Percentiles rank a stretch among this genome's conserved stretches.
These are phyloP conservation scores for Ophiostoma himal-ulmi DNA, from an alignment of 2,329 filamentous ascomycete genomes.

Conservation along the genomic window DNA sequence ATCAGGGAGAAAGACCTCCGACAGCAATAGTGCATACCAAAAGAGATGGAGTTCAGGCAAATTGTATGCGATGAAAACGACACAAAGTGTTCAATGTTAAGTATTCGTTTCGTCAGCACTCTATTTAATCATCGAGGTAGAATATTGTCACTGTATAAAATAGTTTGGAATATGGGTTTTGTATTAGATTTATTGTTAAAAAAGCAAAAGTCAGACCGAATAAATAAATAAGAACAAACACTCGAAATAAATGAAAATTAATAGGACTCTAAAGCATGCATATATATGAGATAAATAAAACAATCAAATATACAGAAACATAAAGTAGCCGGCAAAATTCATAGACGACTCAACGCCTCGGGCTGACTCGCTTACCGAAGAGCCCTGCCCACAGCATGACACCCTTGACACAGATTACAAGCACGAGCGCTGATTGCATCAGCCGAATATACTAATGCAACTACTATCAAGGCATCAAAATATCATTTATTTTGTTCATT, in stretches of 20 bases:
- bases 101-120: too few species aligned
- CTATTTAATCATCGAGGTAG: too few species aligned
- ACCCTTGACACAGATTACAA: neutral
- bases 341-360: neutral
- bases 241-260: too few species aligned
- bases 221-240: too few species aligned
- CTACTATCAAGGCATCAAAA: neutral
- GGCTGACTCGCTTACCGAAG: neutral
- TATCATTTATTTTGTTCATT: neutral
- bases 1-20: neutral
- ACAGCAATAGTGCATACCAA: neutral
- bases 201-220: too few species aligned
- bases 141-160: too few species aligned
- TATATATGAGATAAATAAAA: neutral
- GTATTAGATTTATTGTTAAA: too few species aligned
- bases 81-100: too few species aligned
- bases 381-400: neutral
- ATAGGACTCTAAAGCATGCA: too few species aligned
- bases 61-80: too few species aligned
- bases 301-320: neutral
- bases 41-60: neutral
- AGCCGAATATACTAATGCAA: neutral
- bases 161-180: too few species aligned
- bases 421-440: neutral
- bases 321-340: neutral